Base-by-base conservation (phyloP, 2,329 filamentous ascomycete genomes). In the Claviceps paspali region DNA sequence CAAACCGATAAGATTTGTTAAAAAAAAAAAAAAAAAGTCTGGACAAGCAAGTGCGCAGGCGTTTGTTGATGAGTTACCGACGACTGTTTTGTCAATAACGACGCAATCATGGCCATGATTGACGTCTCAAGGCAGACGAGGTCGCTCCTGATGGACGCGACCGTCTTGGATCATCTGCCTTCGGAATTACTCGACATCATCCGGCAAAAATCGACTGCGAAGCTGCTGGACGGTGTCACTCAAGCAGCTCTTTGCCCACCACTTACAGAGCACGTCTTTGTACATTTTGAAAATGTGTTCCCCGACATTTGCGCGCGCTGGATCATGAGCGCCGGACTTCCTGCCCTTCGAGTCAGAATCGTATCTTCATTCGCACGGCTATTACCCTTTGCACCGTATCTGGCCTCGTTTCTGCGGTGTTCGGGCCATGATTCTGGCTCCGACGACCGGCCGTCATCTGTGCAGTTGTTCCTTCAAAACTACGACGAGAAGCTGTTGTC, bases 231-330 rank as follows among this genome's bases (percentile, higher is more conserved):
- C 54, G 72, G 73, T 47, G 64, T 92, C 50, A 72, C 82, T 47
- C 63, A 69, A 49, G 72, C 76, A 41, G 76, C 83, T 40, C 70
- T 93, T 51, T 67, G 75, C 49, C 68, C 82, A 48, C 63, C 66
- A 59, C 70, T 76, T 55, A 88, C 84, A 49, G 75, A 84, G 52
- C 65, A 65, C 39, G 64, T 94, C 52, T 86, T 91, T 52, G 64
- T 72, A 45, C 70, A 81, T 51, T 86, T 87, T 56, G 76, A 82
- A 53, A 64, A 70, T 43, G 61, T 87, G 29, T 83, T 91, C 50
- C 74, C 84, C 48, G 87, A 95, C 57, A 66, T 92, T 35, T 84
- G 81, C 57, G 81, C 85, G 43, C 68, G 81, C 63, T 93, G 85
- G 85, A 64, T 81, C 31, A 64, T 67, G 50, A 55, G 62, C 53